phyloP scores from a whole-genome alignment of 495 filamentous ascomycete species.

The Aspergillus affinis region DNA sequence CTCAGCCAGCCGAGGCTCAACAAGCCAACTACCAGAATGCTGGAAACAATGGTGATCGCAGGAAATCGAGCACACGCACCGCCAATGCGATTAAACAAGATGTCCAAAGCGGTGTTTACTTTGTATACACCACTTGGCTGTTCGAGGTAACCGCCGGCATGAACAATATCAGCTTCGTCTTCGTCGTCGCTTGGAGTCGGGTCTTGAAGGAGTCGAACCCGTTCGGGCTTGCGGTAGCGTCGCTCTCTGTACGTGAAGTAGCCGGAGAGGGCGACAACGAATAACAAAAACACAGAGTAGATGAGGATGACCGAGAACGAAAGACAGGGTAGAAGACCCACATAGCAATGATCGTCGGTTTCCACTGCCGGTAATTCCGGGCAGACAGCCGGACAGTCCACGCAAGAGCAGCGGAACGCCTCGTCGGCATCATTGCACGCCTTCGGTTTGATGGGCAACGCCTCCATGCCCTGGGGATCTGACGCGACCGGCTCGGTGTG shows the following conservation, averaged over 20 bases:
- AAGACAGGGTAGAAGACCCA: constrained; percentile 83
- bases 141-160: constrained; percentile 68
- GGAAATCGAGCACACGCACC: constrained; percentile 79
- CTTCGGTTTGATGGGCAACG: constrained; percentile 66
- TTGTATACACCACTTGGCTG: constrained; percentile 66
- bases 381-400: constrained; percentile 86
- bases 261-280: constrained; percentile 64
- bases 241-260: constrained; percentile 74
- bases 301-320: constrained; percentile 88
- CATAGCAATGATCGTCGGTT: constrained; percentile 67
- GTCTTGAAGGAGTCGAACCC: constrained; percentile 83
- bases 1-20: constrained; percentile 84
- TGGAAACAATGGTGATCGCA: constrained; percentile 71
- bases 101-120: constrained; percentile 75
- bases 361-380: constrained; percentile 73
- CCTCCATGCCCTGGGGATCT: constrained; percentile 61
- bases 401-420: constrained; percentile 83
- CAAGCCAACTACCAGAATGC: constrained; percentile 66
- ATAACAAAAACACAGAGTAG: constrained; percentile 72
- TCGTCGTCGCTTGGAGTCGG: constrained; percentile 84
- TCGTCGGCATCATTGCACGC: constrained; percentile 86
- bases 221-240: constrained; percentile 70
- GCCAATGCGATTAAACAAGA: constrained; percentile 80
- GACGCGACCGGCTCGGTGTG: constrained; percentile 53
- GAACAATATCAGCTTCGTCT: constrained; percentile 73